Base-by-base conservation (phyloP, 2,329 filamentous ascomycete species). In the Diatrype stigma region DNA sequence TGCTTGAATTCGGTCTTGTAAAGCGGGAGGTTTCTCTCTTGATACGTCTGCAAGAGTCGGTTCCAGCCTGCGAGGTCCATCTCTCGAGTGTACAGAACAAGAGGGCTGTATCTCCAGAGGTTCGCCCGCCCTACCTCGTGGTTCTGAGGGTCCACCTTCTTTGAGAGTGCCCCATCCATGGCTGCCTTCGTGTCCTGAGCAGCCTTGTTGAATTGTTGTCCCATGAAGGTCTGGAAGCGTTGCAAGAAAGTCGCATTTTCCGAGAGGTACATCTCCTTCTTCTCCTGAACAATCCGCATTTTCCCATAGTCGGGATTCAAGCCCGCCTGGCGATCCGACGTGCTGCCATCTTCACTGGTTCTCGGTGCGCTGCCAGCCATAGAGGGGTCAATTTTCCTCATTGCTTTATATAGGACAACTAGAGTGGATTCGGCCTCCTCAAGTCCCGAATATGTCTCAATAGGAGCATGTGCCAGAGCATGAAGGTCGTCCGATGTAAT, bases 201-300 rank as follows among this genome's bases (percentile, higher is more conserved):
- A 6, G 89, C 85, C 53, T 84, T 80, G 45, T 87, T 87, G 61
- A 96, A 96, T 52, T 89, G 88, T 45, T 85, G 79, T 19, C 85
- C 82, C 81, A 97, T 87, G 66, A 92, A 93, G 48, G 89, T 85
- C 56, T 88, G 85, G 14, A 96, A 76, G 45, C 92, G 82, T 54
- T 85, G 82, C 62, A 96, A 80, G 66, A 97, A 96, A 48, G 81
- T 72, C 21, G 79, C 74, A 58, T 86, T 90, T 66, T 96, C 89
- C 14, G 84, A 78, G 51, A 86, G 77, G 63, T 96, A 99, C 65
- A 90, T 86, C 56, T 95, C 88, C 68, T 91, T 94, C 79, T 96
- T 96, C 69, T 97, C 91, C 60, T 91, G 89, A 23, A 99, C 83
- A 38, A 96, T 92, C 49, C 89, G 85, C 93, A 99, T 97, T 59